Conservation (phyloP, 2,329 filamentous ascomycete species). For the Nemania bipapillata region DNA sequence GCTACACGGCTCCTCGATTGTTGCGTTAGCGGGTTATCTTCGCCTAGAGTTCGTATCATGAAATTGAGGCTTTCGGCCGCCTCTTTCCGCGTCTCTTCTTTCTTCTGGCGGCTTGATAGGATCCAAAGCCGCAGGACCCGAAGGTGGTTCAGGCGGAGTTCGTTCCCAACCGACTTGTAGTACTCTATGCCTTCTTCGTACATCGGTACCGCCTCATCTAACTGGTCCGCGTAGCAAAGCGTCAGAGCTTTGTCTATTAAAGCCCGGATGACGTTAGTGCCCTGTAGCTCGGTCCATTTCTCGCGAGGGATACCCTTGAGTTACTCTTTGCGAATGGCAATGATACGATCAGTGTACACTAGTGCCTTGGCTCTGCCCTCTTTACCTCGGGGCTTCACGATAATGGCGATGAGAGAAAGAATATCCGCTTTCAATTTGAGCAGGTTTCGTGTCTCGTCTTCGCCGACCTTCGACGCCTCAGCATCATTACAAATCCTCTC, state of each 20-base stretch:
- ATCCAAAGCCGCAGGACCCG: neutral
- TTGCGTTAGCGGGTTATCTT: neutral
- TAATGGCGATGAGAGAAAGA: neutral
- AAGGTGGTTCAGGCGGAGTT: neutral
- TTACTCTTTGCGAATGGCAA: neutral
- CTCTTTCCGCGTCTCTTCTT: neutral
- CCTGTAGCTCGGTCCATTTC: neutral
- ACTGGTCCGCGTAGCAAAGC: neutral
- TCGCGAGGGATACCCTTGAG: neutral
- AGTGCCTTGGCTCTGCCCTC: neutral
- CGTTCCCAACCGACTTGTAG: neutral
- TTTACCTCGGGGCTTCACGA: neutral
- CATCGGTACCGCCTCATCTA: neutral
- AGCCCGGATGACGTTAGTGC: neutral
- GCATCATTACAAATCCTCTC: neutral
- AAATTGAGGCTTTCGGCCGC: neutral
- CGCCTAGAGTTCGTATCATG: neutral
- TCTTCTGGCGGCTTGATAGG: neutral
- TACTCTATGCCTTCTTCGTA: neutral
- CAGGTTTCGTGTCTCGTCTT: neutral
- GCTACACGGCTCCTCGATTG: neutral
- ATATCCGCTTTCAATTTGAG: neutral
- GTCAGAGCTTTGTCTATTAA: neutral
- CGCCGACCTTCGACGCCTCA: neutral
- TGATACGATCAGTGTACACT: neutral